Evolutionary conservation across 306 rosid species (phyloP), one percentile per base, ranked within the genome.

Genomic region (Vicia villosa): DNA sequence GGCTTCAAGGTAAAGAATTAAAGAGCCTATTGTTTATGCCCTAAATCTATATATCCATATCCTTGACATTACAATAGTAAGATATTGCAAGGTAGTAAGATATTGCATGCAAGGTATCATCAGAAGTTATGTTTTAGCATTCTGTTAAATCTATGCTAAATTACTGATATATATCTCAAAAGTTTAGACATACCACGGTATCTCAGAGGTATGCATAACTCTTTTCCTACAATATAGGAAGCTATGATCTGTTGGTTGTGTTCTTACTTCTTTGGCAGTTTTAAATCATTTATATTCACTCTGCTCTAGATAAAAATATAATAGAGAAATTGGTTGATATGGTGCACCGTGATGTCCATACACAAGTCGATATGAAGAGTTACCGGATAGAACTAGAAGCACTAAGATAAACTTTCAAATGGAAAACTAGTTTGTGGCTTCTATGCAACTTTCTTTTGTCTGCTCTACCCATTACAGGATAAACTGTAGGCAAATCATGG

Each of bases 1-100:
- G 56, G 19, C 32, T 16, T 24, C 16, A 7, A 43, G 70, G 68
- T 65, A 50, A 69, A 22, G 32, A 73, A 56, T 66, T 51, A 46
- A 63, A 55, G 42, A 68, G 59, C 34, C 20, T 46, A 6, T 45
- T 55, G 37, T 63, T 60, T 21, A 21, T 68, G 32, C 20, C 15
- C 55, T 15, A 20, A 62, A 67, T 67, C 47, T 61, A 34, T 19
- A 63, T 47, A 37, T 11, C 45, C 70, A 40, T 66, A 26, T 51
- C 19, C 42, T 10, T 16, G 24, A 66, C 26, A 8, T 59, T 42
- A 64, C 19, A 56, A 28, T 59, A 30, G 38, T 34, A 34, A 34
- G 38, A 34, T 34, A 34, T 34, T 34, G 38, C 10, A 34, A 34
- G 34, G 34, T 4, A 30, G 63, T 17, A 49, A 17, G 17, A 22